Evolutionary conservation across 2,329 filamentous ascomycete genomes (phyloP).

Genomic region (Alternaria sp.): DNA sequence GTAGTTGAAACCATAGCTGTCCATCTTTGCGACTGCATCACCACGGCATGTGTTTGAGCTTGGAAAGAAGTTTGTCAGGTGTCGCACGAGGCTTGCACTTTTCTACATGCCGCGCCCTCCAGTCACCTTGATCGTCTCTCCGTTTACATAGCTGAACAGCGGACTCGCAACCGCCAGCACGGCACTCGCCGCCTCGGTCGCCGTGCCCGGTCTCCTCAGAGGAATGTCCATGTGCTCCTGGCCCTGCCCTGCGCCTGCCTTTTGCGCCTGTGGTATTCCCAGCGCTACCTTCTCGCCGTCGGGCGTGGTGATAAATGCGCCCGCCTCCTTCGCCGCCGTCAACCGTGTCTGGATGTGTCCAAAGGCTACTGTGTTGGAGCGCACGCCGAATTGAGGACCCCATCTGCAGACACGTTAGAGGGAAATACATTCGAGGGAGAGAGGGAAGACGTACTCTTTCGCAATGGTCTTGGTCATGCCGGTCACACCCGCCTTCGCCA

Average conservation of each 20-base stretch:
- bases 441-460: slow-evolving; percentile 63
- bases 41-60: slow-evolving; percentile 16
- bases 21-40: slow-evolving; percentile 1
- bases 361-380: slow-evolving; percentile 84
- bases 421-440: background rate
- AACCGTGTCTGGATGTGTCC: slow-evolving; percentile 81
- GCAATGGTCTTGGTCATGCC: slow-evolving; percentile 89
- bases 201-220: slow-evolving; percentile 75
- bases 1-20: slow-evolving; percentile 19
- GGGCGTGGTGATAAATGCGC: slow-evolving; percentile 77
- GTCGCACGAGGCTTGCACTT: background rate
- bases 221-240: slow-evolving; percentile 72
- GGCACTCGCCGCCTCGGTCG: slow-evolving; percentile 79
- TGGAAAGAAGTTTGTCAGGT: background rate
- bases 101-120: slow-evolving; percentile 71
- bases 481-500: slow-evolving; percentile 83
- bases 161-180: slow-evolving; percentile 82
- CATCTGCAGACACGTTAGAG: slow-evolving; percentile 55
- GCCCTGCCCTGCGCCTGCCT: slow-evolving; percentile 38
- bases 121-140: slow-evolving; percentile 86
- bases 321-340: slow-evolving; percentile 83
- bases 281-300: slow-evolving; percentile 65
- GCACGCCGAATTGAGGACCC: slow-evolving; percentile 82
- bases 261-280: slow-evolving; percentile 54
- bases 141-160: slow-evolving; percentile 81